Conservation (phyloP, 73 alveolate species). For the Paramecium pentaurelia region DNA sequence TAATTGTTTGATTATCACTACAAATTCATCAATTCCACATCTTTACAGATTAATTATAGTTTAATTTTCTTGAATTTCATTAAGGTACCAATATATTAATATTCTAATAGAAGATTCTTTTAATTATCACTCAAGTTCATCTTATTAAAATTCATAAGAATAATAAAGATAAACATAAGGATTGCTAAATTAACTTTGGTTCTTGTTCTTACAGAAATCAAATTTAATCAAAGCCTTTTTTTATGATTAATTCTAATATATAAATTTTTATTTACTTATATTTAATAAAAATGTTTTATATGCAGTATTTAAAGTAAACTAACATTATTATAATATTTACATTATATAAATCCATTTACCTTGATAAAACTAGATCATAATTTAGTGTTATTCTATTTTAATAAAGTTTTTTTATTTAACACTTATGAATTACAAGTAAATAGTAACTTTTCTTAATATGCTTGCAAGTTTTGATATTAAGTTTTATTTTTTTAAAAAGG, state of each 20-base stretch:
- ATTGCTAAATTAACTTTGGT: not conserved
- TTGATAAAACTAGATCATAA: not conserved
- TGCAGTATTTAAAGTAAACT: not conserved
- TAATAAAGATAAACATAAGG: not conserved
- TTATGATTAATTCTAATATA: not conserved
- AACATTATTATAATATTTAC: too few species aligned
- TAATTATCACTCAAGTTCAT: not conserved
- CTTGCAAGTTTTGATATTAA: too few species aligned
- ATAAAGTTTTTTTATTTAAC: too few species aligned
- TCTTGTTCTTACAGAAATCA: not conserved
- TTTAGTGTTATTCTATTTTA: too few species aligned
- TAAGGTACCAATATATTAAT: not conserved
- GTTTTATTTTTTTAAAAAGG: too few species aligned
- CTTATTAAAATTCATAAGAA: not conserved
- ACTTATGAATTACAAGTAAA: too few species aligned
- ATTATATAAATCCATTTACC: not conserved
- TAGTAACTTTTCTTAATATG: too few species aligned
- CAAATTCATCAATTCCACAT: not conserved
- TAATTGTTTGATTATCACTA: not conserved
- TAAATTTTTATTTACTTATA: not conserved
- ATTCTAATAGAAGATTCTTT: not conserved
- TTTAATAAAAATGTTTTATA: not conserved
- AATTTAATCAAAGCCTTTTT: not conserved
- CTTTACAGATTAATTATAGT: not conserved
- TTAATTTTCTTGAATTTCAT: not conserved